Evolutionary conservation across 1,139 yeast species (phyloP).

Genomic region (Dujonia santamariae): DNA sequence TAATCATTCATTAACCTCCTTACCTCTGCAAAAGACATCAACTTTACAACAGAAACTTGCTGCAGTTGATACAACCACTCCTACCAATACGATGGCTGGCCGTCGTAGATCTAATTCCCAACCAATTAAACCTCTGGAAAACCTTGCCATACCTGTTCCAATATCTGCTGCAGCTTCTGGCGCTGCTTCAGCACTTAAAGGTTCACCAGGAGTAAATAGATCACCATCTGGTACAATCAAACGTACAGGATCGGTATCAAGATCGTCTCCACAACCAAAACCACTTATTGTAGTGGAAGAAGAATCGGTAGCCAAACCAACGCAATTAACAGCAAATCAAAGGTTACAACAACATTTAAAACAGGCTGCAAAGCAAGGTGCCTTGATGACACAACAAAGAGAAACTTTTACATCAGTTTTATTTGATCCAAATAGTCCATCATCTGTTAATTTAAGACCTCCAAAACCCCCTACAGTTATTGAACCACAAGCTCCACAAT

Average conservation of each 20-base stretch:
- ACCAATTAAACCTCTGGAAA: conserved; percentile 21
- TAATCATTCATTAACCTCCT: conserved; percentile 18
- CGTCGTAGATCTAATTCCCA: conserved; percentile 41
- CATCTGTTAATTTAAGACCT: conserved; percentile 22
- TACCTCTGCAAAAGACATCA: conserved; percentile 3
- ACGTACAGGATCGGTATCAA: conserved; percentile 13
- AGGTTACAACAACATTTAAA: conserved; percentile 39
- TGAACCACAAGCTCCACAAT: background rate
- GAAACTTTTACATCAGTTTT: conserved; percentile 35
- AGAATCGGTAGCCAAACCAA: conserved; percentile 11
- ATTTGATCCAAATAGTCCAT: conserved; percentile 41
- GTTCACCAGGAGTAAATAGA: conserved; percentile 5
- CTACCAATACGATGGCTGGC: conserved; percentile 12
- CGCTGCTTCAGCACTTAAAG: conserved; percentile 32
- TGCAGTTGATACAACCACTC: background rate
- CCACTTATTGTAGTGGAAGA: conserved; percentile 23
- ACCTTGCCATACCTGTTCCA: conserved; percentile 1
- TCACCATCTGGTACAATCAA: conserved; percentile 14
- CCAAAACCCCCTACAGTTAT: background rate
- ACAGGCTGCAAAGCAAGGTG: conserved; percentile 39
- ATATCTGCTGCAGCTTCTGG: conserved; percentile 25
- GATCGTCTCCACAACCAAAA: conserved; percentile 12
- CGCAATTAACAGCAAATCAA: conserved; percentile 35
- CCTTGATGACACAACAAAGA: conserved; percentile 38
- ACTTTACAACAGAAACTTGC: background rate